Conservation (phyloP, 2,329 filamentous ascomycete genomes). For the Penicillium sp. region DNA sequence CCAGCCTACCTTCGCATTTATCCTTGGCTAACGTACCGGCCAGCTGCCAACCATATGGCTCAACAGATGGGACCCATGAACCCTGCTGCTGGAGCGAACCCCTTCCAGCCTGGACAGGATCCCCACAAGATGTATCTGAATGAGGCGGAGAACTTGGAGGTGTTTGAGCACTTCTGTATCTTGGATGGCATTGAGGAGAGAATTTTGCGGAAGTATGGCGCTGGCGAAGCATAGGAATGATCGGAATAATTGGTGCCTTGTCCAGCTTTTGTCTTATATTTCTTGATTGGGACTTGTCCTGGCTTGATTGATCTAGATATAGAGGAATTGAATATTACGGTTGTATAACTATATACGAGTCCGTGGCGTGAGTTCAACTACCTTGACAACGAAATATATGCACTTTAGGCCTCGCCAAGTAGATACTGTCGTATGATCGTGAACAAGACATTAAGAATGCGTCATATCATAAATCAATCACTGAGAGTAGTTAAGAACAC, state of each 20-base stretch:
- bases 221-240: constrained; percentile 8
- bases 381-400: neutral
- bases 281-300: neutral
- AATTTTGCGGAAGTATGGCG: constrained; percentile 62
- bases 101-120: constrained; percentile 92
- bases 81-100: constrained; percentile 66
- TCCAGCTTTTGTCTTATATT: constrained; percentile 1
- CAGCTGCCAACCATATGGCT: constrained; percentile 88
- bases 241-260: neutral
- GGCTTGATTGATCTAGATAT: neutral
- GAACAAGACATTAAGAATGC: constrained; percentile 2
- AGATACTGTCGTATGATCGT: neutral
- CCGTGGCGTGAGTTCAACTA: neutral
- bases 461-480: constrained; percentile 10
- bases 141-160: constrained; percentile 94
- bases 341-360: constrained; percentile 2
- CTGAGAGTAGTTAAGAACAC: constrained; percentile 59
- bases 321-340: constrained; percentile 2
- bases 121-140: constrained; percentile 92
- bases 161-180: constrained; percentile 91
- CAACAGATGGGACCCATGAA: constrained; percentile 81
- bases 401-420: neutral
- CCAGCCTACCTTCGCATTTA: neutral
- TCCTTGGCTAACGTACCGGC: constrained; percentile 6
- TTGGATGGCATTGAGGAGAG: constrained; percentile 86